These are phyloP conservation scores for Malassezia globosa DNA, from an alignment of 1,284 basidiomycete genomes.

Conservation along the genomic window DNA sequence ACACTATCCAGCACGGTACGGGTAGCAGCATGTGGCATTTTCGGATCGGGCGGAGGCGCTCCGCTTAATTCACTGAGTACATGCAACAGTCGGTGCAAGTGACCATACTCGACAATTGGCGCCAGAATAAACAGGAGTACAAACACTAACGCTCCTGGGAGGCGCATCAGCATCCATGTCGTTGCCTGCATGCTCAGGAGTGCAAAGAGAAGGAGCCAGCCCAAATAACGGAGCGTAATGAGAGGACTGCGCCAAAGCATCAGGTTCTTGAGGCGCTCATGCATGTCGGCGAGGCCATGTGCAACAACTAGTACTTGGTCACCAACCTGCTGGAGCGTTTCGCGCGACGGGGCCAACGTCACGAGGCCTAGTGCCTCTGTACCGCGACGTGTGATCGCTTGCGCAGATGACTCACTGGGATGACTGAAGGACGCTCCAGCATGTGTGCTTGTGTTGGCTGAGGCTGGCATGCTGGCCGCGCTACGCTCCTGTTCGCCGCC, in stretches of 20 bases:
- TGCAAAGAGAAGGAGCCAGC: constrained; percentile 12
- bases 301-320: constrained; percentile 13
- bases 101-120: constrained; percentile 21
- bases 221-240: constrained; percentile 19
- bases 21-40: neutral
- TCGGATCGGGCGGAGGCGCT: neutral
- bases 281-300: constrained; percentile 19
- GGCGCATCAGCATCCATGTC: constrained; percentile 17
- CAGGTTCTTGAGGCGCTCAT: constrained; percentile 25
- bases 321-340: constrained; percentile 16
- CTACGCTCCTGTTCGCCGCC: neutral
- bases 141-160: constrained; percentile 17
- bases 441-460: neutral
- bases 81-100: constrained; percentile 8
- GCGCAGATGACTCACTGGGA: neutral
- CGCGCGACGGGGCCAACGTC: constrained; percentile 1
- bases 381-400: neutral
- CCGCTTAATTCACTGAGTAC: neutral
- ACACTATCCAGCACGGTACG: constrained; percentile 18
- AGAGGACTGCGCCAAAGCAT: constrained; percentile 20
- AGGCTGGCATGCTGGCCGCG: neutral
- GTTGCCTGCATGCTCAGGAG: constrained; percentile 15
- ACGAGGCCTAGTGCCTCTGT: neutral
- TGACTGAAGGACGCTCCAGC: neutral
- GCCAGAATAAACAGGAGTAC: constrained; percentile 20